phyloP scores from a whole-genome alignment of 169 alveolate genomes.

The Babesia bovis region DNA sequence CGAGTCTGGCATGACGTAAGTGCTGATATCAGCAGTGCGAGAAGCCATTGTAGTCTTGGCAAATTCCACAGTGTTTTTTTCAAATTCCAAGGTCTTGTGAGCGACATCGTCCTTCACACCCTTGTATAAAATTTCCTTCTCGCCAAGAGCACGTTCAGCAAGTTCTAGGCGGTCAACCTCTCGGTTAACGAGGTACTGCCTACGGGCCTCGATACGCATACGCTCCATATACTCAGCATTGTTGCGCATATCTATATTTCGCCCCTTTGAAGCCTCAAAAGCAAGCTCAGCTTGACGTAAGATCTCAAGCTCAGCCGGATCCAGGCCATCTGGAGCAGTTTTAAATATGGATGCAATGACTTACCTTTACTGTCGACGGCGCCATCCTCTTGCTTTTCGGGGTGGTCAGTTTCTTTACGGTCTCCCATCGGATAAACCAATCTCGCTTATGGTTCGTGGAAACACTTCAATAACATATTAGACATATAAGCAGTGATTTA shows the following conservation, averaged over 20 bases:
- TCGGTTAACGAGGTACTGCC: slow-evolving; percentile 91
- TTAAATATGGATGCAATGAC: neutral
- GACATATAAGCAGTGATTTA: no score
- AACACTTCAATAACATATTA: no score
- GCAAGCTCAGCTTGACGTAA: slow-evolving; percentile 58
- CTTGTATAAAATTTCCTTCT: slow-evolving; percentile 82
- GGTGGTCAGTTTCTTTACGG: neutral
- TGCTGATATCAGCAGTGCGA: slow-evolving; percentile 75
- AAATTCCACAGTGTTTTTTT: slow-evolving; percentile 82
- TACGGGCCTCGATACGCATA: slow-evolving; percentile 82
- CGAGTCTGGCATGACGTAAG: slow-evolving; percentile 83
- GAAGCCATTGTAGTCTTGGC: slow-evolving; percentile 87
- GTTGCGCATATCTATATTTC: slow-evolving; percentile 71
- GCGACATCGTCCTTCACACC: slow-evolving; percentile 68
- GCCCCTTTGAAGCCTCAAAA: slow-evolving; percentile 71
- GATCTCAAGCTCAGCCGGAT: slow-evolving; percentile 7
- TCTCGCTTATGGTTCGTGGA: no score
- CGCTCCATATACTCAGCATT: slow-evolving; percentile 71
- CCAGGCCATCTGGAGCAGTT: neutral
- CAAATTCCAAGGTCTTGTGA: slow-evolving; percentile 77
- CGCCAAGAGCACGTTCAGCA: slow-evolving; percentile 89
- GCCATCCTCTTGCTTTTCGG: neutral
- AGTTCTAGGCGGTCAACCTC: slow-evolving; percentile 89
- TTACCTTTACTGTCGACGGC: neutral
- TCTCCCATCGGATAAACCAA: slow-evolving; percentile 7